phyloP scores from a whole-genome alignment of 2,329 filamentous ascomycete species.

The Botrytis paeoniae region DNA sequence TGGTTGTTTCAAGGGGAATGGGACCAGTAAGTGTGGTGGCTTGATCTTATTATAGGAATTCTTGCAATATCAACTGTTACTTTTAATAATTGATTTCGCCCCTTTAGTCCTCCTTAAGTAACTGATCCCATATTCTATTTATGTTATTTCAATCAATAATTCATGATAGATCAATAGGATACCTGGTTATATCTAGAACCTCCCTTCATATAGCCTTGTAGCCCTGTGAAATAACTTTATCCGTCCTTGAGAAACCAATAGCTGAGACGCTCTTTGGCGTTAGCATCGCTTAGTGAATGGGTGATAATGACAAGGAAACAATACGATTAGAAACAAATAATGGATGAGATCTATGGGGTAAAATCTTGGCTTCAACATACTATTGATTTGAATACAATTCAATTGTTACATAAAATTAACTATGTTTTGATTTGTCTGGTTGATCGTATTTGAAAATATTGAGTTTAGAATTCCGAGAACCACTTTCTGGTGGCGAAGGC shows the following conservation, averaged over 20 bases:
- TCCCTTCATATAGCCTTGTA: neutral
- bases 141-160: neutral
- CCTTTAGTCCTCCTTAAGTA: neutral
- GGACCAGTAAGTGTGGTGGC: conserved; percentile 2
- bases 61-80: neutral
- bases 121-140: neutral
- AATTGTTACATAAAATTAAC: neutral
- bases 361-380: neutral
- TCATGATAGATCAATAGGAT: neutral
- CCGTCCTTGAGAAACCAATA: neutral
- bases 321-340: neutral
- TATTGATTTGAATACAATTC: neutral
- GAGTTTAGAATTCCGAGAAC: neutral
- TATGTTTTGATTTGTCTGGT: neutral
- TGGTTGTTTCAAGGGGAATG: conserved; percentile 13
- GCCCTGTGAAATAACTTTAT: neutral
- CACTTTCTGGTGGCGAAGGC: conserved; percentile 1
- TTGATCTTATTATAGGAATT: conserved; percentile 8
- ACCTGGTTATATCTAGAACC: neutral
- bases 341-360: conserved; percentile 1
- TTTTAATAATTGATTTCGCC: neutral
- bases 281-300: neutral
- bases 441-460: neutral
- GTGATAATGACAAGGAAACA: neutral
- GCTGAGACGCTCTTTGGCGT: conserved; percentile 7